Percentiles rank a stretch among this genome's conserved stretches.
Conservation (phyloP, 169 alveolate genomes). For the Babesia ovata region DNA sequence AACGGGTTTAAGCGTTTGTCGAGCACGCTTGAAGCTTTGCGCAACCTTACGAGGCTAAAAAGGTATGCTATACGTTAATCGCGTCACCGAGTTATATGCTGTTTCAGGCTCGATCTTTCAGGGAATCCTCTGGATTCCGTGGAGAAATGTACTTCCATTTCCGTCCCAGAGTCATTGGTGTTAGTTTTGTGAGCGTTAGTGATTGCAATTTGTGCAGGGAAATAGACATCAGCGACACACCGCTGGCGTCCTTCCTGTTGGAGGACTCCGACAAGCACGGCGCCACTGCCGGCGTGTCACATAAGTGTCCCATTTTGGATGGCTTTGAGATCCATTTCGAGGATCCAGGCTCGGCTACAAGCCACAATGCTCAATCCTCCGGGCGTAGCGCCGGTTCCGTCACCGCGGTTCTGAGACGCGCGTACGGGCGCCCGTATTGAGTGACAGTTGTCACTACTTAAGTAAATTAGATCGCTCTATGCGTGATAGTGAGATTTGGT, state of each 20-base stretch:
- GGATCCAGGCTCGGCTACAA: not conserved
- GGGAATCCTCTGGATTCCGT: slow-evolving; percentile 33
- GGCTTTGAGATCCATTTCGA: slow-evolving; percentile 4
- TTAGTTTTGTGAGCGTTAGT: not conserved
- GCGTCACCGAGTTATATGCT: too few species aligned
- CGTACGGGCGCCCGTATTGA: not conserved
- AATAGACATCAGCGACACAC: slow-evolving; percentile 51
- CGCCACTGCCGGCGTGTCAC: not conserved
- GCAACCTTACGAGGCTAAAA: slow-evolving; percentile 7
- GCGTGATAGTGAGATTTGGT: too few species aligned
- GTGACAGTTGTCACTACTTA: too few species aligned
- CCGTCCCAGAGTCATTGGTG: not conserved
- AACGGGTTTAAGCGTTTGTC: slow-evolving; percentile 24
- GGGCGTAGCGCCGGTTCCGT: not conserved
- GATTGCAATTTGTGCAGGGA: slow-evolving; percentile 11
- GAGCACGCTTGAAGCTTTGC: slow-evolving; percentile 11
- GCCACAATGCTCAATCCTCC: not conserved
- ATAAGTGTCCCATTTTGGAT: not conserved
- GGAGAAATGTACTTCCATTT: not conserved
- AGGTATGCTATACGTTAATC: slow-evolving; percentile 26
- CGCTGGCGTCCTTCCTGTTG: slow-evolving; percentile 14
- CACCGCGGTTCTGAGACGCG: not conserved
- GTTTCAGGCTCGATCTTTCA: slow-evolving; percentile 42
- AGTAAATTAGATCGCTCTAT: too few species aligned
- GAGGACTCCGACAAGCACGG: not conserved